Conservation (phyloP, 371 early-diverging fungal genomes). For the Gilbertella persicaria region DNA sequence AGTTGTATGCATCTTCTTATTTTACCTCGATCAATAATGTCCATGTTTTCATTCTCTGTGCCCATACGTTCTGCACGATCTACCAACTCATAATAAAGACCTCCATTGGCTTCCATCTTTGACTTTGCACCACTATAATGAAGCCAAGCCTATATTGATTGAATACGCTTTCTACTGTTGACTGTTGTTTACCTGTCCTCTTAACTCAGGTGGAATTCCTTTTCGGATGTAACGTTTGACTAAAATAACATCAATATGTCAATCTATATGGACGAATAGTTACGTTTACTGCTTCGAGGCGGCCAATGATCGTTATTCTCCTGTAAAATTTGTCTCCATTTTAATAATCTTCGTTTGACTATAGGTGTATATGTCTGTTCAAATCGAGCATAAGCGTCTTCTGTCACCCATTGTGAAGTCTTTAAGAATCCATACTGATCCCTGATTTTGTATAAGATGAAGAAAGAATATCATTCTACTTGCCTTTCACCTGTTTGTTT, state of each 20-base stretch:
- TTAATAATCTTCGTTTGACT: conserved; percentile 55
- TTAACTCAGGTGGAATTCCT: conserved; percentile 79
- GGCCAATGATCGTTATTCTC: conserved; percentile 62
- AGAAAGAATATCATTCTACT: background rate
- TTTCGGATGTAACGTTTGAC: conserved; percentile 83
- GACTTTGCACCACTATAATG: conserved; percentile 81
- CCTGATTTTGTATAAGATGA: conserved; percentile 18
- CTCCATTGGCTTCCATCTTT: conserved; percentile 61
- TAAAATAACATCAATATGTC: conserved; percentile 15
- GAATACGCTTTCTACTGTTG: background rate
- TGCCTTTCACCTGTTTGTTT: conserved; percentile 22
- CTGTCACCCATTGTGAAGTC: conserved; percentile 60
- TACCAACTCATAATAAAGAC: conserved; percentile 59
- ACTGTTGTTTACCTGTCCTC: conserved; percentile 60
- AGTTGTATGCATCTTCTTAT: background rate
- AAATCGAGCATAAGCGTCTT: conserved; percentile 58
- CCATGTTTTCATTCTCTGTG: conserved; percentile 65
- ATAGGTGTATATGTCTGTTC: conserved; percentile 62
- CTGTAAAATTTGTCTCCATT: conserved; percentile 63
- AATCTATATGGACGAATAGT: no score
- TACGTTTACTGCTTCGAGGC: conserved; percentile 61
- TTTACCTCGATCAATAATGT: conserved; percentile 72
- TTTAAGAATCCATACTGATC: conserved; percentile 73
- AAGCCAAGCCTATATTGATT: conserved; percentile 67
- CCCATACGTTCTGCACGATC: conserved; percentile 55